Evolutionary conservation across 2,329 filamentous ascomycete genomes (phyloP).

Genomic region (Microcyclospora pomicola): DNA sequence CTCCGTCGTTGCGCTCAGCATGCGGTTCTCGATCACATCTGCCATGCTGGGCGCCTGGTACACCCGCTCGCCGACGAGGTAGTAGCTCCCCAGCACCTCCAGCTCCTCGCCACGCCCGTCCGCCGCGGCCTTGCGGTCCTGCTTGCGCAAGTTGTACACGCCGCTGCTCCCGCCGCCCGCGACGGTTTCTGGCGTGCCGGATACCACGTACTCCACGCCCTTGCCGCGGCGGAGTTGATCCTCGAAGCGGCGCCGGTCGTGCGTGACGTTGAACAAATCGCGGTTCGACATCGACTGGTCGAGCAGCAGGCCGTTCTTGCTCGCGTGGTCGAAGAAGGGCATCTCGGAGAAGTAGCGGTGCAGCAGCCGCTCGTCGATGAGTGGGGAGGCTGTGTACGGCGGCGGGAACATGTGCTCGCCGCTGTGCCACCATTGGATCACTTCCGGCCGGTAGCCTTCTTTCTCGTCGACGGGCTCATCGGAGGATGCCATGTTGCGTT

Average conservation of each 20-base stretch:
- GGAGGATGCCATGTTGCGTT: constrained; percentile 7
- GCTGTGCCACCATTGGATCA: constrained; percentile 18
- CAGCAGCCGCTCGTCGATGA: constrained; percentile 30
- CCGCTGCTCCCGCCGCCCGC: constrained; percentile 29
- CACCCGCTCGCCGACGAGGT: constrained; percentile 45
- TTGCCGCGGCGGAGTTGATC: constrained; percentile 38
- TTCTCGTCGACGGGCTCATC: constrained; percentile 15
- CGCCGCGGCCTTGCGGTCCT: constrained; percentile 33
- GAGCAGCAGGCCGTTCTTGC: constrained; percentile 45
- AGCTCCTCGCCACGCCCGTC: constrained; percentile 32
- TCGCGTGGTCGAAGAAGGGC: constrained; percentile 48
- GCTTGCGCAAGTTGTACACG: constrained; percentile 49
- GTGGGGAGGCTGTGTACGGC: background rate
- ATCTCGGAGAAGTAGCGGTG: constrained; percentile 49
- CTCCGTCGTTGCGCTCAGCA: constrained; percentile 43
- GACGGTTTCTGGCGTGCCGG: constrained; percentile 41
- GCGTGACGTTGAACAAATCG: constrained; percentile 35
- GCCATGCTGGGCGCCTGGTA: constrained; percentile 49
- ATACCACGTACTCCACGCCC: constrained; percentile 47
- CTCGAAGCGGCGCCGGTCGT: constrained; percentile 45
- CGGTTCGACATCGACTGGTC: constrained; percentile 38
- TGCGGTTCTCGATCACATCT: constrained; percentile 38
- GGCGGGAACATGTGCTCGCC: constrained; percentile 5
- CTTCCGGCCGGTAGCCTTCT: constrained; percentile 7
- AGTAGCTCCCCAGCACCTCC: constrained; percentile 44